phyloP scores from a whole-genome alignment of 352 stramenopile species.

The Phytophthora pseudosyringae region DNA sequence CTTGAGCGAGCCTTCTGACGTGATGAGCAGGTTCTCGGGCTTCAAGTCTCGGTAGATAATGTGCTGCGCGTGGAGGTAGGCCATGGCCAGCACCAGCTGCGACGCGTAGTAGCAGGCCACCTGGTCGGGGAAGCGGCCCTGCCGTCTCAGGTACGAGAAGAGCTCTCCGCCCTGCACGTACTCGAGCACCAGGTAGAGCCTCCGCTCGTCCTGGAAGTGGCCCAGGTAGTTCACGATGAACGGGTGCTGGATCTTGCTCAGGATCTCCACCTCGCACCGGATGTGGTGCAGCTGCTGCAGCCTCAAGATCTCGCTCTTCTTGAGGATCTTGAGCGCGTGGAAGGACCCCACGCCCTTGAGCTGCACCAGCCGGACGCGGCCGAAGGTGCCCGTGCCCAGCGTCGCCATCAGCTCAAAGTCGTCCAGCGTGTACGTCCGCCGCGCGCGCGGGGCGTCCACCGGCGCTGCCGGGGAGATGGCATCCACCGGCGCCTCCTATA shows the following conservation, averaged over 20 bases:
- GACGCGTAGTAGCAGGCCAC: conserved; percentile 91
- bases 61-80: conserved; percentile 90
- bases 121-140: conserved; percentile 80
- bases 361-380: conserved; percentile 85
- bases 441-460: conserved; percentile 36
- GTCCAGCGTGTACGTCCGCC: conserved; percentile 53
- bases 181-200: conserved; percentile 92
- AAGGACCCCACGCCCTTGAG: conserved; percentile 62
- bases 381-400: conserved; percentile 90
- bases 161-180: conserved; percentile 94
- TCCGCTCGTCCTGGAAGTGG: conserved; percentile 91
- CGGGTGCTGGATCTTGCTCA: conserved; percentile 87
- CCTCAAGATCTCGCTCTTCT: conserved; percentile 91
- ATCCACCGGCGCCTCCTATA: conserved; percentile 47
- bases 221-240: conserved; percentile 91
- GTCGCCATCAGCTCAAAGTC: conserved; percentile 86
- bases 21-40: conserved; percentile 94
- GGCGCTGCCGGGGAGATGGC: conserved; percentile 57
- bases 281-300: conserved; percentile 93
- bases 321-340: conserved; percentile 93
- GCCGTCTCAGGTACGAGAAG: conserved; percentile 90
- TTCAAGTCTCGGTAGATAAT: conserved; percentile 96
- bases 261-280: conserved; percentile 92
- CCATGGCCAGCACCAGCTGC: conserved; percentile 89
- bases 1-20: conserved; percentile 89